Evolutionary conservation across 371 early-diverging fungal species (phyloP), one percentile per base, ranked within the genome.

Genomic region (Saksenaea oblongispora): DNA sequence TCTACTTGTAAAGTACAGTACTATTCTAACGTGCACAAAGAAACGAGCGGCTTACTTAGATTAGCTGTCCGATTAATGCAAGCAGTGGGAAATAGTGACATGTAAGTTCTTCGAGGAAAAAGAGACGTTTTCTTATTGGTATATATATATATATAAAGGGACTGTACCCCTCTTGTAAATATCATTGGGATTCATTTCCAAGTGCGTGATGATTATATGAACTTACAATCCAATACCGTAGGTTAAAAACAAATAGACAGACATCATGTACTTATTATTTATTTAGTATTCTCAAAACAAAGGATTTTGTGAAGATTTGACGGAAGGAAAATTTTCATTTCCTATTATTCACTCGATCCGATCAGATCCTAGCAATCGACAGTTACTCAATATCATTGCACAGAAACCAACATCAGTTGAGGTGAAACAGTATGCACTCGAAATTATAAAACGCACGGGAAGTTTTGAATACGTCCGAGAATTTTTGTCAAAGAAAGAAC

Each of bases 281-380:
- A 41, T 37, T n/a, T 63, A 93, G 90, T 98, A 95, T 67, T 77
- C 90, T 2, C 81, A 91, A 39, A 93, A 91, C 75, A 98, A 98
- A 73, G 96, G 97, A 13, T 98, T 92, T 70, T 96, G 95, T 63
- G 98, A 98, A 73, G 98, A 98, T 71, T 71, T 98, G 57, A 95
- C 95, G 0, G 98, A 98, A 78, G 98, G 98, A 65, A 98, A 98
- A 76, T 97, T 95, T 70, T 96, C 96, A 2, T 97, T 92, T 66
- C 95, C 95, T 1, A 89, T 97, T 60, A 92, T 95, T 24, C 96
- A 94, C 61, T 87, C 92, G 8, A 92, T 96, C 44, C 83, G 87
- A 0, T 64, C 78, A 0, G 83, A 87, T 56, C 70, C 84, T 1
- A 68, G 66, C 14, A 87, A 85, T 53, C 79, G 86, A 1, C 91